These are phyloP conservation scores for Colletotrichum sp. DNA, from an alignment of 2,329 filamentous ascomycete species.

Conservation along the genomic window DNA sequence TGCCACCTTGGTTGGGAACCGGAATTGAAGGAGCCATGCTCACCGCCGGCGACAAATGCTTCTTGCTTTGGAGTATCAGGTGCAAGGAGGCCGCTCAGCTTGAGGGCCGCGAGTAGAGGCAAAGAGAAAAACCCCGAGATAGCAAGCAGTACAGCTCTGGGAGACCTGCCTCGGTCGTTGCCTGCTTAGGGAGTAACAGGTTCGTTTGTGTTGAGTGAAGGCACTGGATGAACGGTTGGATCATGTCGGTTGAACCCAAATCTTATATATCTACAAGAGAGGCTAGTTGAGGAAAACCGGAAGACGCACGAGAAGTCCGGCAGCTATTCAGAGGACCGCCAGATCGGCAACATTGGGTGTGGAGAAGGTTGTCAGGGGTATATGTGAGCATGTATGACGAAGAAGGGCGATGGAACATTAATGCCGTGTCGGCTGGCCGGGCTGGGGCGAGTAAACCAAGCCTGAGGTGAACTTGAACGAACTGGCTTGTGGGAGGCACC, in stretches of 20 bases:
- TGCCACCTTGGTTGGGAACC: constrained; percentile 21
- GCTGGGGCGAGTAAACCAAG: not conserved
- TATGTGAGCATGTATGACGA: not conserved
- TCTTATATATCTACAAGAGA: constrained; percentile 4
- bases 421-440: constrained; percentile 11
- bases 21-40: constrained; percentile 21
- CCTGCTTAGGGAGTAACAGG: not conserved
- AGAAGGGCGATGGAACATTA: constrained; percentile 12
- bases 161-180: not conserved
- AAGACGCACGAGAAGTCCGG: not conserved
- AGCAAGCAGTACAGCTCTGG: not conserved
- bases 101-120: not conserved
- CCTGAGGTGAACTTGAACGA: not conserved
- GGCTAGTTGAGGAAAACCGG: not conserved
- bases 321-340: constrained; percentile 1
- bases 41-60: not conserved
- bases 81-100: not conserved
- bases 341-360: constrained; percentile 2
- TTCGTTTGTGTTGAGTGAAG: not conserved
- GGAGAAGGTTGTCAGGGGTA: constrained; percentile 12
- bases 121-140: not conserved
- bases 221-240: not conserved
- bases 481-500: not conserved
- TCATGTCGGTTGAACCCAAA: not conserved
- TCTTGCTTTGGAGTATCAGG: not conserved